Evolutionary conservation across 2,329 filamentous ascomycete species (phyloP).

Genomic region (Colletotrichum cereale): DNA sequence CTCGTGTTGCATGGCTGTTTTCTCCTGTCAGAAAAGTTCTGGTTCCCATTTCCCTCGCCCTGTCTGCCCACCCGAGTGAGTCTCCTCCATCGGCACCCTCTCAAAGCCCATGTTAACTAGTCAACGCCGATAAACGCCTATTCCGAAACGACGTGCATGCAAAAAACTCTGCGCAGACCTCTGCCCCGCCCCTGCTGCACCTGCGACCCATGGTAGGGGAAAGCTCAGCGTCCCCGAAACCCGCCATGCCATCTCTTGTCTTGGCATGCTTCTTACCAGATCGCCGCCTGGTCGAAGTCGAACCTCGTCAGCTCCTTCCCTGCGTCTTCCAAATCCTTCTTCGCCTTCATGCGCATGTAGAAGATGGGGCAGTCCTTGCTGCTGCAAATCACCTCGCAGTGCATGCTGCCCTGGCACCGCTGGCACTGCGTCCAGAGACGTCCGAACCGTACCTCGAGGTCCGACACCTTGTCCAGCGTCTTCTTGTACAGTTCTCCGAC

Average conservation of each 20-base stretch:
- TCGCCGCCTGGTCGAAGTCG: conserved; percentile 83
- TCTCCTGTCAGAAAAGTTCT: background rate
- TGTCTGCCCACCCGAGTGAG: background rate
- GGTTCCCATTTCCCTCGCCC: background rate
- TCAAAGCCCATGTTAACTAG: background rate
- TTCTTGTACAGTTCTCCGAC: conserved; percentile 95
- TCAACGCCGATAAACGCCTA: conserved; percentile 17
- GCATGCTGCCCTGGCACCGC: conserved; percentile 96
- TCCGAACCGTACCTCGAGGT: conserved; percentile 92
- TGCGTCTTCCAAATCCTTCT: conserved; percentile 97
- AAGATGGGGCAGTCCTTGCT: conserved; percentile 98
- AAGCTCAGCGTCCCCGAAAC: conserved; percentile 29
- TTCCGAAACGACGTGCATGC: conserved; percentile 24
- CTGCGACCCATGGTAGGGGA: conserved; percentile 14
- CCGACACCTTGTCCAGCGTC: conserved; percentile 87
- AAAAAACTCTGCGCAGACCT: background rate
- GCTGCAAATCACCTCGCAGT: conserved; percentile 97
- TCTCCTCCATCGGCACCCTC: background rate
- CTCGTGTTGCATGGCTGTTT: background rate
- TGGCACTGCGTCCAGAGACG: conserved; percentile 98
- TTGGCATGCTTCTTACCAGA: conserved; percentile 57
- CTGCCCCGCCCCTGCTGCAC: conserved; percentile 11
- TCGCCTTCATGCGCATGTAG: conserved; percentile 99
- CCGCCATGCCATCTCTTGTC: conserved; percentile 3
- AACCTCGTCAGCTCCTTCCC: conserved; percentile 92